phyloP scores from a whole-genome alignment of 75 land plant genomes.

The Pinus albicaulis region DNA sequence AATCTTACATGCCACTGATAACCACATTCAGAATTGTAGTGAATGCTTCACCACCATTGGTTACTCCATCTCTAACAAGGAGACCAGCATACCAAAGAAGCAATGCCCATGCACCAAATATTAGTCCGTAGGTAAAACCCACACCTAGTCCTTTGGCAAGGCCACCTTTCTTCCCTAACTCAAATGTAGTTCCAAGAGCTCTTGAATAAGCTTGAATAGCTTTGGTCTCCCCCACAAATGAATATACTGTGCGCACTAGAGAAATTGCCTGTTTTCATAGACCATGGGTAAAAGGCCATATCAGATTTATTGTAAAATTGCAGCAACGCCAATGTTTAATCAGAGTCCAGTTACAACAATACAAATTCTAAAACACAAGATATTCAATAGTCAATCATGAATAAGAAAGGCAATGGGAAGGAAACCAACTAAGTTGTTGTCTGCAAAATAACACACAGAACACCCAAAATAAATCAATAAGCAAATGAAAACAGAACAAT shows the following conservation, averaged over 20 bases:
- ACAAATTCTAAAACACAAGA: not conserved
- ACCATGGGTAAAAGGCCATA: not conserved
- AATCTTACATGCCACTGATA: slow-evolving; percentile 72
- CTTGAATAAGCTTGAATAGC: slow-evolving; percentile 44
- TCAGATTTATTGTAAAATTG: not conserved
- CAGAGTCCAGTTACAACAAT: not conserved
- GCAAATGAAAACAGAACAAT: not conserved
- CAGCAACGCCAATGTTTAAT: not conserved
- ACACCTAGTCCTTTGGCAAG: slow-evolving; percentile 70
- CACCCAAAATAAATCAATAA: not conserved
- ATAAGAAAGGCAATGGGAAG: not conserved
- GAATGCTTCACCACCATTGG: slow-evolving; percentile 82
- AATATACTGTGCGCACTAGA: slow-evolving; percentile 65
- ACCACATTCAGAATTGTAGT: slow-evolving; percentile 73
- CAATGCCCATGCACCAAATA: slow-evolving; percentile 66
- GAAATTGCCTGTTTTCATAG: slow-evolving; percentile 43
- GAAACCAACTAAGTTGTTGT: not conserved
- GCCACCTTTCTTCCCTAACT: slow-evolving; percentile 53
- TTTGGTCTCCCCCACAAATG: slow-evolving; percentile 65
- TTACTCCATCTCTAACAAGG: slow-evolving; percentile 45
- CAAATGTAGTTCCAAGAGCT: slow-evolving; percentile 34
- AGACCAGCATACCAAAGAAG: slow-evolving; percentile 75
- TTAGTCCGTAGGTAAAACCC: slow-evolving; percentile 54
- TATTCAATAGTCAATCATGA: not conserved
- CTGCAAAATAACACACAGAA: not conserved